phyloP scores from a whole-genome alignment of 2,329 filamentous ascomycete species.

The Fusarium nodosum region DNA sequence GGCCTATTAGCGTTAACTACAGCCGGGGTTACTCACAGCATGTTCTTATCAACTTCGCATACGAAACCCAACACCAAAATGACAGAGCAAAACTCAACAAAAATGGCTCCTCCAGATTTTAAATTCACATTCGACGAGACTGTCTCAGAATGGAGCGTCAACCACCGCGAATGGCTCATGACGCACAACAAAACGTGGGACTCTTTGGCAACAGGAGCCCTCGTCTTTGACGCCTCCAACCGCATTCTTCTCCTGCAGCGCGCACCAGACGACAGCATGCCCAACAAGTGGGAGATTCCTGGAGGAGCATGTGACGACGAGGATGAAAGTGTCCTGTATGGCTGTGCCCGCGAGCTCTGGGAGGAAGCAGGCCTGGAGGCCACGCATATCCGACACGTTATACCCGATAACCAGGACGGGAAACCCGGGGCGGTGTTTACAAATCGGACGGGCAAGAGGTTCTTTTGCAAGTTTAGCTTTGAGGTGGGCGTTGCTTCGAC shows the following conservation, averaged over 20 bases:
- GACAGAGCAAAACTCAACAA: constrained; percentile 11
- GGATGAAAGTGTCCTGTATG: constrained; percentile 59
- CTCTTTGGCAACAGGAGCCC: constrained; percentile 52
- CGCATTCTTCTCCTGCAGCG: constrained; percentile 63
- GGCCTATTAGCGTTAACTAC: constrained; percentile 17
- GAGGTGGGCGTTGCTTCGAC: constrained; percentile 53
- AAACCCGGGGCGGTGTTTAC: constrained; percentile 51
- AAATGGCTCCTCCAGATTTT: constrained; percentile 15
- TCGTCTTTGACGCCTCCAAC: constrained; percentile 54
- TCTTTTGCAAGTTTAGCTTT: constrained; percentile 55
- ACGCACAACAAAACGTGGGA: constrained; percentile 48
- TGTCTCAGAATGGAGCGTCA: constrained; percentile 45
- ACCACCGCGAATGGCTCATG: constrained; percentile 47
- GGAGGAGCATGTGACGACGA: constrained; percentile 62
- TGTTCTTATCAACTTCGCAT: not conserved
- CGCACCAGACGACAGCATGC: constrained; percentile 60
- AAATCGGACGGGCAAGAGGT: constrained; percentile 52
- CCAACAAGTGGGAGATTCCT: constrained; percentile 63
- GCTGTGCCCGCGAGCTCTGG: constrained; percentile 62
- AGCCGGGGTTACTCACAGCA: not conserved
- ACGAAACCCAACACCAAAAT: constrained; percentile 14
- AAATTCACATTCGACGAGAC: constrained; percentile 46
- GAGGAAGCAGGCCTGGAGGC: constrained; percentile 62
- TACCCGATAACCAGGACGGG: constrained; percentile 48
- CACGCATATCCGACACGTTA: constrained; percentile 47